Percentiles rank a stretch among this genome's conserved stretches.
Evolutionary conservation across 352 stramenopile species (phyloP).

Genomic region (Sclerospora graminicola): DNA sequence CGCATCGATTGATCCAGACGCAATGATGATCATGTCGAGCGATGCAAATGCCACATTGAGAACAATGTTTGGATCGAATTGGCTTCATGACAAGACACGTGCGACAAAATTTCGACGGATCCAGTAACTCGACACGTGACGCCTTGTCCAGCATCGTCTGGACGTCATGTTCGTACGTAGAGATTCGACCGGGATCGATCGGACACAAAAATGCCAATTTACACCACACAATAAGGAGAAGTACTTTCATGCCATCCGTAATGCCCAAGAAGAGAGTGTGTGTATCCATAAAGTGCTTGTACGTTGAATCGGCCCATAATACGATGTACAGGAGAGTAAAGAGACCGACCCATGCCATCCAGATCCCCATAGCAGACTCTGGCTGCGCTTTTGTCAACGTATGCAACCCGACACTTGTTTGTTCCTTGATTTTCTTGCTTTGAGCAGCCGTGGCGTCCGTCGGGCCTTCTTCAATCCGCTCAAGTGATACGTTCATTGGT

Average conservation of each 20-base stretch:
- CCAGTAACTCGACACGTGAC: constrained; percentile 24
- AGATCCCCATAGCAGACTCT: constrained; percentile 70
- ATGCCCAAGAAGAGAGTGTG: constrained; percentile 31
- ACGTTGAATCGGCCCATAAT: constrained; percentile 39
- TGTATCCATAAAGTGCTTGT: constrained; percentile 25
- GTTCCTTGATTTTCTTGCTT: constrained; percentile 19
- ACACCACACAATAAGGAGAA: constrained; percentile 43
- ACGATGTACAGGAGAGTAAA: constrained; percentile 63
- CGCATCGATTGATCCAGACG: constrained; percentile 78
- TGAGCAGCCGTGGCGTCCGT: constrained; percentile 3
- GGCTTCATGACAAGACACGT: constrained; percentile 65
- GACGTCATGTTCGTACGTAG: constrained; percentile 43
- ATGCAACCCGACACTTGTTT: constrained; percentile 13
- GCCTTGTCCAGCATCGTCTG: constrained; percentile 39
- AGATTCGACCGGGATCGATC: constrained; percentile 44
- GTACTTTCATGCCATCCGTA: constrained; percentile 27
- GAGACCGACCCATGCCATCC: constrained; percentile 57
- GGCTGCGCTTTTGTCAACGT: constrained; percentile 36
- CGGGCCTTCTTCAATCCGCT: constrained; percentile 10
- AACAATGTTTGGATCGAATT: constrained; percentile 75
- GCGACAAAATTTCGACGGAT: constrained; percentile 47
- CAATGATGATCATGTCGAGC: constrained; percentile 84
- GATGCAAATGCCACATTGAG: constrained; percentile 65
- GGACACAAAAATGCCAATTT: constrained; percentile 44
- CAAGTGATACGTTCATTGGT: constrained; percentile 22